A percentile compares a stretch with the other conserved stretches of the same genome.
phyloP scores from a whole-genome alignment of 495 filamentous ascomycete genomes.

The Xylaria flabelliformis region DNA sequence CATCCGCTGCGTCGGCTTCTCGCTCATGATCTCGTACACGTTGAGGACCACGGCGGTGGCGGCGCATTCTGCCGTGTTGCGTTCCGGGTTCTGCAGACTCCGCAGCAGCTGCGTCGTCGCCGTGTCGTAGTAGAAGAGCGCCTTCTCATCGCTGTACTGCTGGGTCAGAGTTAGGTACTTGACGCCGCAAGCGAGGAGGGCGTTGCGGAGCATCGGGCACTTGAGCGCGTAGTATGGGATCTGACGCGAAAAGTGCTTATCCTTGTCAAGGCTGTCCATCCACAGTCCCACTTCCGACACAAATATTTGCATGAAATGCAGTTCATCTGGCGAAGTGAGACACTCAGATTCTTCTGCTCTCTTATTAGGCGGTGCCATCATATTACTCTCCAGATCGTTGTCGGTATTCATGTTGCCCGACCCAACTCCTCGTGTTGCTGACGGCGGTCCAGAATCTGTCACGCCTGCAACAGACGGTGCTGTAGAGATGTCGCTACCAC shows the following conservation, averaged over 20 bases:
- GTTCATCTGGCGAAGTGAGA: constrained; percentile 75
- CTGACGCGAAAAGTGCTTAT: constrained; percentile 87
- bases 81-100: constrained; percentile 77
- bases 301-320: constrained; percentile 87
- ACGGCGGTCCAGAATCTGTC: constrained; percentile 35
- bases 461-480: constrained; percentile 39
- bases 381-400: constrained; percentile 38
- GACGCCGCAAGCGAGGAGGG: constrained; percentile 87
- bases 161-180: constrained; percentile 78
- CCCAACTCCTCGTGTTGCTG: constrained; percentile 32
- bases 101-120: constrained; percentile 76
- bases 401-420: constrained; percentile 28
- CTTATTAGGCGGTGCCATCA: constrained; percentile 59
- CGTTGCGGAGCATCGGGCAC: constrained; percentile 91
- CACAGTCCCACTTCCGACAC: constrained; percentile 89
- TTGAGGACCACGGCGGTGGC: constrained; percentile 87
- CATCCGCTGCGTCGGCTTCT: constrained; percentile 75
- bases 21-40: constrained; percentile 90
- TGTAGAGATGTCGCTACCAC: constrained; percentile 41
- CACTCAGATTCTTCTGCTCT: constrained; percentile 55
- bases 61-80: constrained; percentile 87
- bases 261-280: constrained; percentile 91
- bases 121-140: constrained; percentile 80
- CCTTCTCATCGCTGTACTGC: constrained; percentile 77
- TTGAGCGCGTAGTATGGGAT: constrained; percentile 81